These are phyloP conservation scores for Rhodotorula graminis DNA, from an alignment of 768 basidiomycete genomes.

Conservation along the genomic window DNA sequence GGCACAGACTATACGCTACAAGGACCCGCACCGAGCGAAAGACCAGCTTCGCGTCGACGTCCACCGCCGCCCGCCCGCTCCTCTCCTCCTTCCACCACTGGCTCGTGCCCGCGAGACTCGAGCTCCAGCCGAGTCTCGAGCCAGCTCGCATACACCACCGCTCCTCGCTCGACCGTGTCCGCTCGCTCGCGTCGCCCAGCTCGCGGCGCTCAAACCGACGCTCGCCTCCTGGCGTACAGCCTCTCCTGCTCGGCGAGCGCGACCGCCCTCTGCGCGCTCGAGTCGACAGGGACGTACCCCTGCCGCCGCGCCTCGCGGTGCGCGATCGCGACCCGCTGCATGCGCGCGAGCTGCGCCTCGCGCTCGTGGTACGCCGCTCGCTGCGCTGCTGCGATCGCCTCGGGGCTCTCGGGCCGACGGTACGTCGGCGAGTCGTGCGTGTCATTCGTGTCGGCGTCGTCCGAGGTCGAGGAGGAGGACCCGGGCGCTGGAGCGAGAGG, in stretches of 20 bases:
- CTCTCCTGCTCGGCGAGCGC: constrained; percentile 9
- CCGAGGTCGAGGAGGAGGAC: too few relatives aligned
- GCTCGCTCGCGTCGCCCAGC: too few relatives aligned
- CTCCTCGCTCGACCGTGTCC: too few relatives aligned
- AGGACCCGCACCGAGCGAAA: too few relatives aligned
- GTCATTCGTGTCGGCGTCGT: background rate
- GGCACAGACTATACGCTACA: too few relatives aligned
- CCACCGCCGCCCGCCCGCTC: too few relatives aligned
- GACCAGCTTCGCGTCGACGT: too few relatives aligned
- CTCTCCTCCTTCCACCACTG: too few relatives aligned
- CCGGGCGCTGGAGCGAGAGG: too few relatives aligned
- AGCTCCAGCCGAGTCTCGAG: too few relatives aligned
- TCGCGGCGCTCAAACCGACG: background rate
- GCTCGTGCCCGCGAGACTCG: too few relatives aligned
- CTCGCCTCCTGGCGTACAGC: background rate
- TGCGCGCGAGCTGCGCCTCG: constrained; percentile 7
- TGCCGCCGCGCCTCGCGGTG: constrained; percentile 4
- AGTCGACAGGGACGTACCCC: background rate
- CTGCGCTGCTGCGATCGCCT: background rate
- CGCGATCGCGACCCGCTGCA: constrained; percentile 27
- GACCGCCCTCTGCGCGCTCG: background rate
- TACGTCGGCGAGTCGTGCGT: constrained; percentile 9
- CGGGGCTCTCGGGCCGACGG: background rate
- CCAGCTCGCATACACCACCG: too few relatives aligned
- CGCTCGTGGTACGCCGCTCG: background rate